phyloP scores from a whole-genome alignment of 331 rosid genomes.

The Pyracantha coccinea region DNA sequence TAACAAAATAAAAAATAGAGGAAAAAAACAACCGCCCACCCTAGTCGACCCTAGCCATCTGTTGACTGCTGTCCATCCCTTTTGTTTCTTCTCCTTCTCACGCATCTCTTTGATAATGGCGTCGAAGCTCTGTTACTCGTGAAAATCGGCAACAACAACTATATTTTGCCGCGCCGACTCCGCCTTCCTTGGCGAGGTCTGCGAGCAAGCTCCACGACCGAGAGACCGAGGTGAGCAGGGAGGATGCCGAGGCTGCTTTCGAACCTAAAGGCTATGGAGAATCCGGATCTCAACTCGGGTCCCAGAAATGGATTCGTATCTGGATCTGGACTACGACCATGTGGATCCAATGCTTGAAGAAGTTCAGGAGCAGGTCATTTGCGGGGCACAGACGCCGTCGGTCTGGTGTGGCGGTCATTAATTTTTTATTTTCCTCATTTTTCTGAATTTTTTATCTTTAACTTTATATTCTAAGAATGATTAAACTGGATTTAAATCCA shows the following conservation, averaged over 20 bases:
- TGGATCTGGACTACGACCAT: constrained; percentile 62
- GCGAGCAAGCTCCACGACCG: constrained; percentile 73
- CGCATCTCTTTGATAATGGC: constrained; percentile 51
- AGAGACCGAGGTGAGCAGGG: constrained; percentile 50
- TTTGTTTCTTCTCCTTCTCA: too few relatives aligned
- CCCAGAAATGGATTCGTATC: constrained; percentile 51
- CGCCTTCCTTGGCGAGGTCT: constrained; percentile 93
- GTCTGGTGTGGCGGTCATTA: too few relatives aligned
- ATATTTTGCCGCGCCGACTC: constrained; percentile 87
- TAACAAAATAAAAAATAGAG: too few relatives aligned
- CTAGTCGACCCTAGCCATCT: too few relatives aligned
- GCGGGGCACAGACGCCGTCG: constrained; percentile 74
- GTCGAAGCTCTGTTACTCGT: constrained; percentile 81
- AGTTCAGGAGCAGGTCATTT: constrained; percentile 47
- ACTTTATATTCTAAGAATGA: too few relatives aligned
- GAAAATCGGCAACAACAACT: constrained; percentile 73
- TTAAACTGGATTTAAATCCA: too few relatives aligned
- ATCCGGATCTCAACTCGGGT: constrained; percentile 55
- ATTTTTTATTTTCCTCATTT: too few relatives aligned
- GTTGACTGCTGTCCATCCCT: too few relatives aligned
- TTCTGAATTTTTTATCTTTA: too few relatives aligned
- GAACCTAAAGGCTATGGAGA: constrained; percentile 37
- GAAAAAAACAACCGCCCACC: too few relatives aligned
- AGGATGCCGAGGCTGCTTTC: constrained; percentile 93
- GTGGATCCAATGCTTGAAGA: constrained; percentile 52